Base-by-base conservation (phyloP, 108 stramenopile species). In the Aurantiochytrium sp. region DNA sequence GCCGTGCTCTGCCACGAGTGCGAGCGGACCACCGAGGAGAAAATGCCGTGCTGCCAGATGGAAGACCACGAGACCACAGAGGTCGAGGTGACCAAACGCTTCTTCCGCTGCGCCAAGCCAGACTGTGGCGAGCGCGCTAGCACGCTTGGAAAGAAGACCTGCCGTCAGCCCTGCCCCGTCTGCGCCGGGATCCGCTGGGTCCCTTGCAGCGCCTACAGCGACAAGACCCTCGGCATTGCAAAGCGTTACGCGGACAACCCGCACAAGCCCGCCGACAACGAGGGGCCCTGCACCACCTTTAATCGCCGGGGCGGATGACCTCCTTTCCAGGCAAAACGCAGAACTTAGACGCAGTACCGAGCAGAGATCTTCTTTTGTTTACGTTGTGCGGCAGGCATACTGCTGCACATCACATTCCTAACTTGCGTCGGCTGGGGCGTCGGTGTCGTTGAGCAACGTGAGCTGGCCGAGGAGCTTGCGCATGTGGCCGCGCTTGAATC, bases 161-260 rank as follows among this genome's bases (percentile, higher is more conserved):
- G 73, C 45, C 21, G 42, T 6, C 39, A 41, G 45, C 73, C 45
- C 8, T 81, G 73, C 1, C 73, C 73, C 6, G 45, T 5, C 45
- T 81, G 73, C 45, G 27, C 24, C 12, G 73, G 73, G 15, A 48
- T 81, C 17, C 73, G 73, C 21, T 81, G 73, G 73, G 73, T 48
- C 1, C 73, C 73, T n/a, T 81, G 73, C 32, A 81, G 73, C 24
- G 73, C 73, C 36, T 81, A 81, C 73, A 48, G 42, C 73, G 45
- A 81, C 45, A 81, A 48, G 30, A 81, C 73, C 17, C 39, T 81
- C 42, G 45, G 45, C 8, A 15, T 81, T 24, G 24, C 39, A 41
- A 24, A 68, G 31, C 39, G 73, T 24, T 30, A 81, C 10, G 21
- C 19, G 27, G 32, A 65, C 59, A n/a, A n/a, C 24, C 32, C 32